Base-by-base conservation (phyloP, 192 early-diverging fungal genomes). In the Nowakowskiella sp. region DNA sequence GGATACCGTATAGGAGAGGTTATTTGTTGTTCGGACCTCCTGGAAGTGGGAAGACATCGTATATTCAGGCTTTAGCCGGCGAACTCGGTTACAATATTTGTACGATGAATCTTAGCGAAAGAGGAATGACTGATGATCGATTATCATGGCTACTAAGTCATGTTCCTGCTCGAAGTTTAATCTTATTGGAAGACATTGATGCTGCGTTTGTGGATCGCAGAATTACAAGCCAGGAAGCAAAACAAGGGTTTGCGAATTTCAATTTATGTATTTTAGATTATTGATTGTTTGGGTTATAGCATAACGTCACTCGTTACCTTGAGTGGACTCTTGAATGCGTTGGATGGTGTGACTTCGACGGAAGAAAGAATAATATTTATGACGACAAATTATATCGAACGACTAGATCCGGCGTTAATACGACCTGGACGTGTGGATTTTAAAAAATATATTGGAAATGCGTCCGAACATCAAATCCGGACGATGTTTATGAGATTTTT, bases 31-130 rank as follows among this genome's bases (percentile, higher is more conserved):
- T 89, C 60, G 91, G 91, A 7, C 86, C 87, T 25, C 91, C 91
- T 0, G 91, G 91, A 26, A 86, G 82, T 30, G 91, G 91, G 24
- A 94, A 94, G 62, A 87, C 86, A n/a, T 88, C 84, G 62, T 91
- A 89, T 61, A 91, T 92, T 54, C 86, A 89, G 62, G 90, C 91
- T 16, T 62, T 94, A 28, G 91, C 91, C 6, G 30, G 87, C 39
- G 77, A 88, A 39, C 66, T 91, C n/a, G 81, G 85, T 50, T 89
- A 88, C 67, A 88, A 91, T 53, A 88, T 94, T 24, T 92, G 88
- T 60, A 83, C 92, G 42, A 67, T 91, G 32, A 94, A 91, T 64
- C 57, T 94, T 42, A 79, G 76, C 49, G 83, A 88, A 55, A 80
- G 84, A 36, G 88, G 85, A 0, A 51, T 94, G 58, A 91, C 86